Base-by-base conservation (phyloP, 345 rosid species). In the Pseudoturritis turrita region DNA sequence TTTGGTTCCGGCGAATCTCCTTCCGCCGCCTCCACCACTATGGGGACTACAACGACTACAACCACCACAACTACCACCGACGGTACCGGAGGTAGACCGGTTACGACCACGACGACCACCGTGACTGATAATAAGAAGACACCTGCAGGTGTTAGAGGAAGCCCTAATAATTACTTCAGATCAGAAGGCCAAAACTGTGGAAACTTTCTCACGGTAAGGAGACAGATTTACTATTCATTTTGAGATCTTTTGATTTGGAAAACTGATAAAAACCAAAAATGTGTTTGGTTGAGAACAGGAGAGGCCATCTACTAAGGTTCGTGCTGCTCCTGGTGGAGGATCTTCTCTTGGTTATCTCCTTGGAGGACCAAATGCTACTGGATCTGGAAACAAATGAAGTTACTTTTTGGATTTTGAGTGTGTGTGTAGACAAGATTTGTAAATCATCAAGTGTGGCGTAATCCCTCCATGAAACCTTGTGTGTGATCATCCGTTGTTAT, bases 141-240 rank as follows among this genome's bases (percentile, higher is more conserved):
- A 52, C 86, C 88, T 41, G 96, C 96, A 14, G 94, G 96, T 59
- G 81, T 91, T 63, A 88, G 84, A 10, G 84, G 83, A 37, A 83
- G 79, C 65, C 82, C 78, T 21, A 92, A 92, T 76, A 89, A 89
- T 62, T 88, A 92, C 74, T 79, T 82, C 55, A 86, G 96, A 13
- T 83, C 96, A 44, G 93, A 90, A 58, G 94, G 96, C 11, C 97
- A 83, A 84, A 93, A 93, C 69, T 73, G 86, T 65, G 85, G 96
- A 64, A 93, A 93, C 85, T 90, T 90, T 55, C 81, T 93, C 75
- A 93, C 89, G 59, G 95, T 85, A 85, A 53, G 70, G 0, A 4
- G 60, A 65, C 17, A 5, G 37, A 7, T 8, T 33, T 33, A 25
- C 35, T 5, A n/a, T 25, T 46, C 15, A 15, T 22, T 28, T 37